A percentile compares a stretch with the other conserved stretches of the same genome.
Conservation (phyloP, 1,139 yeast genomes). For the Hansenula anomala region DNA sequence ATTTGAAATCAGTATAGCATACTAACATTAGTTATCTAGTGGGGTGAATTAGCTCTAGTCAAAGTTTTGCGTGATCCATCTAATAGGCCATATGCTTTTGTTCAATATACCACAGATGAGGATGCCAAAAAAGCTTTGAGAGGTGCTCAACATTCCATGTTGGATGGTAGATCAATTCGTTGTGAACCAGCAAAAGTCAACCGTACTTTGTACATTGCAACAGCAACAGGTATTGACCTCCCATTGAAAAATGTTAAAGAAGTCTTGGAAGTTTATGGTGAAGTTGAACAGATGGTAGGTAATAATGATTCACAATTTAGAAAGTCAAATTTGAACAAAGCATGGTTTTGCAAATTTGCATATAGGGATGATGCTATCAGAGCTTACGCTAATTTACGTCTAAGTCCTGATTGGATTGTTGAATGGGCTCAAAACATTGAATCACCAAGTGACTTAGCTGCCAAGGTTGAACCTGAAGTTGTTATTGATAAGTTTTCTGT, state of each 20-base stretch:
- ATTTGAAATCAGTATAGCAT: no score
- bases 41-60: slow-evolving; percentile 70
- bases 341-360: slow-evolving; percentile 80
- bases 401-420: slow-evolving; percentile 46
- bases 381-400: slow-evolving; percentile 70
- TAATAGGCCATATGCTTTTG: slow-evolving; percentile 91
- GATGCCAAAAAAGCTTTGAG: slow-evolving; percentile 69
- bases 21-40: slow-evolving; percentile 34
- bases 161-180: slow-evolving; percentile 74
- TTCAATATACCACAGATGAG: slow-evolving; percentile 68
- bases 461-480: slow-evolving; percentile 22
- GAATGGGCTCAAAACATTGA: slow-evolving; percentile 88
- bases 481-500: slow-evolving; percentile 67
- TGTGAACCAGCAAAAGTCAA: slow-evolving; percentile 92
- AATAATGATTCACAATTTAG: slow-evolving; percentile 34
- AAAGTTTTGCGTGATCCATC: slow-evolving; percentile 80
- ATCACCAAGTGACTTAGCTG: slow-evolving; percentile 25
- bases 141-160: slow-evolving; percentile 60
- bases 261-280: slow-evolving; percentile 55
- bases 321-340: slow-evolving; percentile 33
- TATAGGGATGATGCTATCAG: slow-evolving; percentile 88
- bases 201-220: slow-evolving; percentile 64
- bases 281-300: slow-evolving; percentile 62
- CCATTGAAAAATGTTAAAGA: slow-evolving; percentile 30
- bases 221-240: slow-evolving; percentile 25